Evolutionary conservation across 495 filamentous ascomycete genomes (phyloP), one percentile per base, ranked within the genome.

Genomic region (Hypoxylon cercidicola): DNA sequence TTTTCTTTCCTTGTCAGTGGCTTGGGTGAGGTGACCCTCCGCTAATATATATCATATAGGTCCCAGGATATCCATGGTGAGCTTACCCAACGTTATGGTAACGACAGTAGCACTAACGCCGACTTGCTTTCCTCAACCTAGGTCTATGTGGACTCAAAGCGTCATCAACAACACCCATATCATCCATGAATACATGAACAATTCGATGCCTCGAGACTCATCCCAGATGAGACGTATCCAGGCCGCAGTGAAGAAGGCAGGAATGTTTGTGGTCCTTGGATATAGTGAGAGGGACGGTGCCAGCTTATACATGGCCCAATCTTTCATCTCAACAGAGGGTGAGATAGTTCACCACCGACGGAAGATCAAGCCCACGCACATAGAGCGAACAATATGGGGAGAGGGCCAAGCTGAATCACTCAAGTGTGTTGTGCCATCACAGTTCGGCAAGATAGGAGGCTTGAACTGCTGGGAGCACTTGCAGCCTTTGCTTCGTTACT

Each of bases 351-450:
- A 78, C 51, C 66, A 71, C 16, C 77, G 85, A 2, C 69, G 81
- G 8, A 88, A 88, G 73, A 78, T 87, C 34, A 88, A 89, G 72
- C 76, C 85, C 0, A 88, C 85, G 16, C 85, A 87, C 54, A 76
- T 87, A 75, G 86, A 89, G 69, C 79, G 86, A 1, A 83, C 85
- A 0, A 75, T 88, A 5, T 87, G 84, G 68, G 85, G 86, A 0
- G 85, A 89, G 62, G 77, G 76, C 0, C 71, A 70, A 1, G 83
- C 77, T 0, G 74, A 79, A 18, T 75, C 70, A 52, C 68, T 73
- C 45, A 69, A 69, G 51, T 73, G 71, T 50, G 85, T 87, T 0
- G 78, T 74, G 0, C 74, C 81, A n/a, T 72, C 75, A 0, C 53
- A 75, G 3, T 70, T 81, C 20, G 82, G 78, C n/a, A 77, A 75